Base-by-base conservation (phyloP, 352 stramenopile genomes). In the Phytophthora ramorum region DNA sequence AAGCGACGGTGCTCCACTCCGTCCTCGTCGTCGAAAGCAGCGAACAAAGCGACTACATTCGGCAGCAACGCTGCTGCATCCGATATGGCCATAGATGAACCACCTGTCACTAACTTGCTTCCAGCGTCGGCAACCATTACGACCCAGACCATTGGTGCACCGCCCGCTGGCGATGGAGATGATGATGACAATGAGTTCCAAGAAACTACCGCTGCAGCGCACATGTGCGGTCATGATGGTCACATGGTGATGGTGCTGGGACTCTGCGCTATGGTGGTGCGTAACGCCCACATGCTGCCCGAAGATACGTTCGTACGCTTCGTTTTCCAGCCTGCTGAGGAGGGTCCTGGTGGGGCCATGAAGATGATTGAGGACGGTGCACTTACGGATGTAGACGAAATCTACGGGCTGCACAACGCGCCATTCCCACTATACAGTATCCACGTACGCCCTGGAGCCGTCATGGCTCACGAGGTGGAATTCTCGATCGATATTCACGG, bases 281-380 rank as follows among this genome's bases (percentile, higher is more conserved):
- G 79, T 17, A 83, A 84, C 28, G 73, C 89, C 2, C 86, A 96
- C 54, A 63, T 84, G 54, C 64, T 97, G 14, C 87, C 87, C 5
- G 72, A 80, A 6, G 71, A 90, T 45, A 87, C 87, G 1, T 90
- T 91, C 38, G 85, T 99, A 13, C 89, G 93, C 30, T 88, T 99
- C 20, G 80, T 99, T 32, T 99, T 98, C 69, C 97, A 99, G 74
- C 97, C 97, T n/a, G 96, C 97, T 0, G 97, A 99, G 67, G 96
- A 97, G 62, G 92, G 89, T 24, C 87, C 87, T 6, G 96, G 91
- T 22, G 97, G 97, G 17, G 93, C 88, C 13, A 88, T 96, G 69
- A 83, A 91, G 9, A 98, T 98, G 96, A 90, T 96, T 34, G 79
- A 98, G 62, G 93, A 98, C 58, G 96, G 96, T 13, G 82, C 96